Evolutionary conservation across 148 eudicot genomes (phyloP).

Genomic region (Chenopodium quinoa): DNA sequence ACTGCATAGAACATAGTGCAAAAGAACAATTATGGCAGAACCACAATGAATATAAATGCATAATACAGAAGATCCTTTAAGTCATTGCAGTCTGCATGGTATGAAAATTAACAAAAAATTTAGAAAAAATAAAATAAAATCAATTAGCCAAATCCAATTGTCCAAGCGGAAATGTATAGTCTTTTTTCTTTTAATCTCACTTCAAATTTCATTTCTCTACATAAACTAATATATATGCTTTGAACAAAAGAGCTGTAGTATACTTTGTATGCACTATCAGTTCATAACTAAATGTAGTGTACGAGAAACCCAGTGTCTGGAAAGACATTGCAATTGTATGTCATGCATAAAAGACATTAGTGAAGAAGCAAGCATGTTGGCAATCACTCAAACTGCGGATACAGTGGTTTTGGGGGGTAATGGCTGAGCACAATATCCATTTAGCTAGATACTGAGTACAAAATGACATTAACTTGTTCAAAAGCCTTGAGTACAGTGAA

Average conservation of each 20-base stretch:
- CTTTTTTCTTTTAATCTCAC: neutral
- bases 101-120: neutral
- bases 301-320: neutral
- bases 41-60: neutral
- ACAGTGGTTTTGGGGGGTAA: neutral
- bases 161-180: neutral
- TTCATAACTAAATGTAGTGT: no score
- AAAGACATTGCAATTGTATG: neutral
- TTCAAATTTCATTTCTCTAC: neutral
- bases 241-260: neutral
- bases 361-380: neutral
- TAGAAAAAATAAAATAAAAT: no score
- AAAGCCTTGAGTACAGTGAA: neutral
- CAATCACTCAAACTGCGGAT: neutral
- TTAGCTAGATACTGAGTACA: neutral
- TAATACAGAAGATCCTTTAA: neutral
- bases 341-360: neutral
- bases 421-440: neutral
- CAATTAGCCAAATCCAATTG: neutral
- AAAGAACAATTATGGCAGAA: slow-evolving; percentile 3
- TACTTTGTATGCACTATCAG: neutral
- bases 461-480: neutral
- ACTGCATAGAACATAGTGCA: slow-evolving; percentile 46
- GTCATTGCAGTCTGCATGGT: neutral
- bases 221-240: no score